phyloP scores from a whole-genome alignment of 495 filamentous ascomycete species.

The Aspergillus kassunensis region DNA sequence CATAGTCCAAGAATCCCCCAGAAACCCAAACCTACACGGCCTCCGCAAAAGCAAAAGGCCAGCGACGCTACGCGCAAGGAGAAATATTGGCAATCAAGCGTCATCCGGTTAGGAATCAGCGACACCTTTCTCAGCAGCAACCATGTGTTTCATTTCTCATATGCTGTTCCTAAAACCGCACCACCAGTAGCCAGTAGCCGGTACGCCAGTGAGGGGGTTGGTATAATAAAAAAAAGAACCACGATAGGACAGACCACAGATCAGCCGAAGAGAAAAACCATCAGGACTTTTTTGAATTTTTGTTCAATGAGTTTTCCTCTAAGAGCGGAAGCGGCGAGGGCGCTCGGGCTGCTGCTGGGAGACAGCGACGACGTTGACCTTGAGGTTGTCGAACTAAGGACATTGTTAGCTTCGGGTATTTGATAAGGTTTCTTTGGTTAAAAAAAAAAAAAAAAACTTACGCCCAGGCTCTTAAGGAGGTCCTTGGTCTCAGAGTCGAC shows the following conservation, averaged over 20 bases:
- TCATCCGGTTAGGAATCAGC: constrained; percentile 76
- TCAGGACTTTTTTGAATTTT: constrained; percentile 12
- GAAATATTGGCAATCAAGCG: constrained; percentile 84
- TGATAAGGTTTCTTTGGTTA: too few species aligned
- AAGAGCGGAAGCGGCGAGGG: constrained; percentile 55
- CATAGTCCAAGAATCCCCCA: background rate
- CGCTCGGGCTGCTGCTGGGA: constrained; percentile 87
- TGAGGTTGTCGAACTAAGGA: constrained; percentile 97
- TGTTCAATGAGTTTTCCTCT: constrained; percentile 18
- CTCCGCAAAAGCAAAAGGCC: constrained; percentile 2
- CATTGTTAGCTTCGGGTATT: too few species aligned
- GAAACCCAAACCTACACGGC: constrained; percentile 13
- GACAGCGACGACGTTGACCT: constrained; percentile 88
- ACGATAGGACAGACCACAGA: constrained; percentile 29
- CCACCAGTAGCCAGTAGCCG: constrained; percentile 30
- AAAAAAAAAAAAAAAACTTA: constrained; percentile 57
- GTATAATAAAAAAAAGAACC: constrained; percentile 9
- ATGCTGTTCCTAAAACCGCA: constrained; percentile 30
- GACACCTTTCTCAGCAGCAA: constrained; percentile 74
- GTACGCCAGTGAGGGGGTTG: constrained; percentile 16
- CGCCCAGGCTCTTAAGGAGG: constrained; percentile 93
- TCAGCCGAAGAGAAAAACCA: constrained; percentile 32
- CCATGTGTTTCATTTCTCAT: constrained; percentile 59
- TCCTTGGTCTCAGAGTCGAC: constrained; percentile 98
- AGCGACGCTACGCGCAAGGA: constrained; percentile 33